Conservation (phyloP, 768 basidiomycete genomes). For the Boletus huronensis region DNA sequence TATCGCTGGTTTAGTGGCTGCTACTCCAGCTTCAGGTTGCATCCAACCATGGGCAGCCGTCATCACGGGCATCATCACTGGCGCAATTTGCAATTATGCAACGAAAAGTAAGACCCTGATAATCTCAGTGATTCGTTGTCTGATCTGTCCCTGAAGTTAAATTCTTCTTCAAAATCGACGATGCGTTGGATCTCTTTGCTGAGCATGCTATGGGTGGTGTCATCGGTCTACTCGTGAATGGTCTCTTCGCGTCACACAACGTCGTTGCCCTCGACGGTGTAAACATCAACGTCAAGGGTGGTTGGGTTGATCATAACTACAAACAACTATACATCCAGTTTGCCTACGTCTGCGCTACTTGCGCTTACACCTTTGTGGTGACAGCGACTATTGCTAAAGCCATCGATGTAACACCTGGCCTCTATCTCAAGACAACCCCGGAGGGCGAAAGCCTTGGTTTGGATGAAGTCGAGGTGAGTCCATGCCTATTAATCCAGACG, state of each 20-base stretch:
- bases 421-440: conserved; percentile 49
- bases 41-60: conserved; percentile 76
- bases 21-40: conserved; percentile 84
- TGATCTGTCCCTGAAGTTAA: conserved; percentile 49
- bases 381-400: conserved; percentile 59
- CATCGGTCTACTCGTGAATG: conserved; percentile 69
- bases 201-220: conserved; percentile 87
- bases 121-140: not conserved
- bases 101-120: conserved; percentile 59
- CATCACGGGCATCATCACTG: conserved; percentile 70
- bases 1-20: conserved; percentile 84
- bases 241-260: conserved; percentile 63
- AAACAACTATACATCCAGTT: conserved; percentile 80
- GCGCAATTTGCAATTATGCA: conserved; percentile 74
- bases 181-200: conserved; percentile 89
- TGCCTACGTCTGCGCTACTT: conserved; percentile 56
- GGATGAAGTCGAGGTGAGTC: conserved; percentile 66
- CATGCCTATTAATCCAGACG: not conserved
- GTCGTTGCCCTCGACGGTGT: conserved; percentile 70
- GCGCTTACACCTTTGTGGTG: conserved; percentile 56
- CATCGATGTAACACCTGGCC: conserved; percentile 55
- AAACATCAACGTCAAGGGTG: conserved; percentile 49
- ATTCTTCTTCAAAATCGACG: conserved; percentile 69
- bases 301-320: conserved; percentile 75
- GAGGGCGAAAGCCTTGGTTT: conserved; percentile 62